Conservation (phyloP, 2,329 filamentous ascomycete species). For the Arthrobotrys conoides region DNA sequence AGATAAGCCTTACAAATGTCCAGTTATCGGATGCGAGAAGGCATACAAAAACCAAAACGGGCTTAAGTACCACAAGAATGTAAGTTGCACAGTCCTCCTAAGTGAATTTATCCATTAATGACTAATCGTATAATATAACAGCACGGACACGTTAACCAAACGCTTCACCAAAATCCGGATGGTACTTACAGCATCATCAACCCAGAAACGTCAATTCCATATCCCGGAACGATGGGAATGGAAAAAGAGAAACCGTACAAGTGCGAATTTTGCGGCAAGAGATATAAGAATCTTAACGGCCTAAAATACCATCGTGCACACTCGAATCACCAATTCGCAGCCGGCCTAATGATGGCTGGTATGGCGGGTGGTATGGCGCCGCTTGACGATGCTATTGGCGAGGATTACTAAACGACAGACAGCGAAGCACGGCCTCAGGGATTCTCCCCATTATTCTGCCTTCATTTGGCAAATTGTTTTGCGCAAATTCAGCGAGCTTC, state of each 20-base stretch:
- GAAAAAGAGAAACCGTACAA: constrained; percentile 99
- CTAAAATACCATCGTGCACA: constrained; percentile 82
- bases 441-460: neutral
- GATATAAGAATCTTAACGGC: constrained; percentile 98
- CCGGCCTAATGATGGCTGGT: constrained; percentile 58
- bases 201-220: constrained; percentile 91
- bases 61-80: constrained; percentile 86
- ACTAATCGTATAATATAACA: constrained; percentile 61
- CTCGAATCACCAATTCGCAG: constrained; percentile 67
- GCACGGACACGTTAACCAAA: constrained; percentile 96
- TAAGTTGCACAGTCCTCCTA: constrained; percentile 67
- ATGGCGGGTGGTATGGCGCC: constrained; percentile 48
- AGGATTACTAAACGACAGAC: constrained; percentile 39
- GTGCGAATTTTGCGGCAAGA: constrained; percentile 96
- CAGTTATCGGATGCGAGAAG: constrained; percentile 98
- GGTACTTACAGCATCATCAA: constrained; percentile 99
- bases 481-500: constrained; percentile 17
- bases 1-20: constrained; percentile 97
- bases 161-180: constrained; percentile 95
- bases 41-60: constrained; percentile 99
- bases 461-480: neutral
- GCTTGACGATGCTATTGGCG: constrained; percentile 57
- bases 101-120: constrained; percentile 5
- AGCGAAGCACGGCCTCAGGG: neutral
- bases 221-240: constrained; percentile 98